Evolutionary conservation across 805 yeast genomes (phyloP), one percentile per base, ranked within the genome.

Genomic region (Schwanniomyces yamadae): DNA sequence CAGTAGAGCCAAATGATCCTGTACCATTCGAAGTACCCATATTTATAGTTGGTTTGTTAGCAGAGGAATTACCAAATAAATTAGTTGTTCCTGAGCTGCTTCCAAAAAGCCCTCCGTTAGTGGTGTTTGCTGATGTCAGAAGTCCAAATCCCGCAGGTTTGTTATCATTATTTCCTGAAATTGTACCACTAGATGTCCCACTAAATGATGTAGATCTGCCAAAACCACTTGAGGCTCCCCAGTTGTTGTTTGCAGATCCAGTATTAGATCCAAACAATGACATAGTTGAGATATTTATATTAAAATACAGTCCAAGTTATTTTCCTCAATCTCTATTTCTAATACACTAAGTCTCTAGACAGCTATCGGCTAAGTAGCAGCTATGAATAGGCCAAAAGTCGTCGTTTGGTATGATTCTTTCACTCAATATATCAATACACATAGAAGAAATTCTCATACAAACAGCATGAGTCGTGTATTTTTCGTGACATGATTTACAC

Each of bases 61-160:
- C 12, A 16, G 33, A 12, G 4, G 48, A 22, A 28, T 45, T 47
- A 6, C 57, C 59, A 42, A 57, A 55, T 10, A 57, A 41, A n/a
- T 36, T 41, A 18, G 37, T 29, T 11, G 34, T 8, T 11, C 31
- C 16, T 12, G 31, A 13, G n/a, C 31, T 16, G 17, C 28, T 48
- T 5, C 54, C 56, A 41, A 54, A 51, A 10, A 54, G 40, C 13
- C 26, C 37, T 3, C 63, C 60, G 3, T 57, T 52, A 14, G 60
- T 48, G 11, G 62, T 49, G 18, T 53, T 52, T n/a, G n/a, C n/a
- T n/a, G 29, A 27, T 6, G 29, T 27, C 29, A 27, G 29, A 3
- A 12, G 3, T 4, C 29, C 20, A 27, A 27, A 15, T n/a, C 29
- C 29, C 4, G 29, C 6, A 33, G 59, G 59, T 1, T 55, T 57